These are phyloP conservation scores for Kuraishia cidri DNA, from an alignment of 805 yeast species.

Conservation along the genomic window DNA sequence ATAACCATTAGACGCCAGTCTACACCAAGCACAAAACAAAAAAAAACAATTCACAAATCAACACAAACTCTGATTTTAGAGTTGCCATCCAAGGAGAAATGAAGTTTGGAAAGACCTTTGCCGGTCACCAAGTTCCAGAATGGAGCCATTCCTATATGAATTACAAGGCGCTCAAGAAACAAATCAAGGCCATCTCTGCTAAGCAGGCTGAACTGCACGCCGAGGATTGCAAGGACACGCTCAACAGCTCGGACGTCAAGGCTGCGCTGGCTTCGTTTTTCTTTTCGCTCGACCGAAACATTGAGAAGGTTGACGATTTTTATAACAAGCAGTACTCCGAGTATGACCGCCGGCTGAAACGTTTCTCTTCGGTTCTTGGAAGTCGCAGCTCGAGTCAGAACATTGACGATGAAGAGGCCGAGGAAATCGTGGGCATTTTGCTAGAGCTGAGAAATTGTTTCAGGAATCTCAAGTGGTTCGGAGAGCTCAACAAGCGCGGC, in stretches of 20 bases:
- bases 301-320: slow-evolving; percentile 75
- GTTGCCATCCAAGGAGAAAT: slow-evolving; percentile 27
- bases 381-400: slow-evolving; percentile 10
- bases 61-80: too few relatives aligned
- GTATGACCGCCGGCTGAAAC: slow-evolving; percentile 59
- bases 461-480: slow-evolving; percentile 87
- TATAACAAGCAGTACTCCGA: slow-evolving; percentile 67
- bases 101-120: slow-evolving; percentile 78
- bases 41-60: too few relatives aligned
- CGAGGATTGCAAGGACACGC: slow-evolving; percentile 16
- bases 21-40: too few relatives aligned
- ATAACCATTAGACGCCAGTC: too few relatives aligned
- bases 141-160: slow-evolving; percentile 82
- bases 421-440: slow-evolving; percentile 57
- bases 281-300: slow-evolving; percentile 68
- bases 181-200: slow-evolving; percentile 54
- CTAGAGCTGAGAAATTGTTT: slow-evolving; percentile 69
- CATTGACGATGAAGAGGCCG: slow-evolving; percentile 44
- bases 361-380: slow-evolving; percentile 29
- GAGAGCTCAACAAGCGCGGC: slow-evolving; percentile 87
- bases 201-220: slow-evolving; percentile 25
- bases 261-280: slow-evolving; percentile 57
- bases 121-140: slow-evolving; percentile 87
- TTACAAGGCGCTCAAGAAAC: slow-evolving; percentile 76
- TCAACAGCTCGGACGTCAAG: slow-evolving; percentile 32